These are phyloP conservation scores for Claviceps spartinae DNA, from an alignment of 2,329 filamentous ascomycete species.

Conservation along the genomic window DNA sequence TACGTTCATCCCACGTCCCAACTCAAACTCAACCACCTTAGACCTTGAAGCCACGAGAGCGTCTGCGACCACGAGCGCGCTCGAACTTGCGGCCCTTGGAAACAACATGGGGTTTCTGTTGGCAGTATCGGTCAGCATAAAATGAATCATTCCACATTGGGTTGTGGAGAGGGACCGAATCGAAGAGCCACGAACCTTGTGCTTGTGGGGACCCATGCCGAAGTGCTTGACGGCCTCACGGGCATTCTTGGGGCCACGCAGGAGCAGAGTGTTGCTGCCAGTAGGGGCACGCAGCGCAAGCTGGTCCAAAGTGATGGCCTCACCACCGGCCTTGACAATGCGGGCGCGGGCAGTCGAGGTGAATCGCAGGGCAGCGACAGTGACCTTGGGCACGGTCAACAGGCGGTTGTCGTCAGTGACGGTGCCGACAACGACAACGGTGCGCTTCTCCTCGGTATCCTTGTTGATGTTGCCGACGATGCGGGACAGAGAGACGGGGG, in stretches of 20 bases:
- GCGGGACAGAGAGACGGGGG: slow-evolving; percentile 86
- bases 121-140: not conserved
- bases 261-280: slow-evolving; percentile 89
- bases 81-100: slow-evolving; percentile 99
- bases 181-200: slow-evolving; percentile 56
- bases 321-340: slow-evolving; percentile 85
- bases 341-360: slow-evolving; percentile 90
- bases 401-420: slow-evolving; percentile 97
- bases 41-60: slow-evolving; percentile 99
- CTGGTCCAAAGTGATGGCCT: slow-evolving; percentile 93
- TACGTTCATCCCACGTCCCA: slow-evolving; percentile 8
- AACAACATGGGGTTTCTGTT: slow-evolving; percentile 85
- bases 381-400: slow-evolving; percentile 79
- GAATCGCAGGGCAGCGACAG: slow-evolving; percentile 88
- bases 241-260: slow-evolving; percentile 96
- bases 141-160: not conserved
- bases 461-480: slow-evolving; percentile 60
- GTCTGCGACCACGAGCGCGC: slow-evolving; percentile 94
- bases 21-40: slow-evolving; percentile 40
- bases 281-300: slow-evolving; percentile 90
- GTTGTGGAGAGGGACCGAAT: too few relatives aligned
- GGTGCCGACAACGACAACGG: slow-evolving; percentile 84
- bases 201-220: slow-evolving; percentile 90
- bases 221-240: slow-evolving; percentile 99
- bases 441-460: slow-evolving; percentile 59